phyloP scores from a whole-genome alignment of 2,329 filamentous ascomycete genomes.

The Polytolypa hystricis region DNA sequence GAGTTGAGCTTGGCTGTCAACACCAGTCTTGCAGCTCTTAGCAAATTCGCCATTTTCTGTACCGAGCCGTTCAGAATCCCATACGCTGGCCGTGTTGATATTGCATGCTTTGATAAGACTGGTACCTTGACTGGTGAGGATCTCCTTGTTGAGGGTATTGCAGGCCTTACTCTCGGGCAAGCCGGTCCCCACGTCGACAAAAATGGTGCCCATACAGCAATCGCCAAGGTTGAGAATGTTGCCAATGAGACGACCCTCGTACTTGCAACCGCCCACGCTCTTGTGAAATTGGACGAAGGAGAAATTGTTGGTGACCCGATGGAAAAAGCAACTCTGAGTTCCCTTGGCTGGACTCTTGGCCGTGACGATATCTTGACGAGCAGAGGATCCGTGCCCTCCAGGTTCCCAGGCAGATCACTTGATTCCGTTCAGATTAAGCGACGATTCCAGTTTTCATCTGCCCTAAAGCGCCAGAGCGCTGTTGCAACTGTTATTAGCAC shows the following conservation, averaged over 20 bases:
- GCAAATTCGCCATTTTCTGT: slow-evolving; percentile 94
- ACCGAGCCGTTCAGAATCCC: slow-evolving; percentile 98
- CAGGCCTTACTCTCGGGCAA: slow-evolving; percentile 67
- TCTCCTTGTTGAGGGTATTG: slow-evolving; percentile 91
- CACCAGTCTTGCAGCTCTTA: slow-evolving; percentile 86
- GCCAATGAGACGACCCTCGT: slow-evolving; percentile 80
- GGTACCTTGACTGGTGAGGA: slow-evolving; percentile 95
- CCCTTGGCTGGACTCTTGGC: slow-evolving; percentile 87
- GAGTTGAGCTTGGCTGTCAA: slow-evolving; percentile 95
- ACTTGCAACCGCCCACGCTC: slow-evolving; percentile 83
- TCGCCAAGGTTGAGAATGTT: slow-evolving; percentile 59
- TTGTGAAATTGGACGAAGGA: slow-evolving; percentile 93
- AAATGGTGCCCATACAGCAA: slow-evolving; percentile 71
- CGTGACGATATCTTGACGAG: slow-evolving; percentile 73
- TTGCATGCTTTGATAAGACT: slow-evolving; percentile 98
- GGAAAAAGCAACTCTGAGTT: slow-evolving; percentile 88
- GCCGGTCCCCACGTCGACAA: slow-evolving; percentile 55
- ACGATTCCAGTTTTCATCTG: slow-evolving; percentile 95
- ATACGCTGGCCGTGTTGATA: slow-evolving; percentile 85
- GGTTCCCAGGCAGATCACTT: slow-evolving; percentile 34
- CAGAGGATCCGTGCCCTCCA: slow-evolving; percentile 38
- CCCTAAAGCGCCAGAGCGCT: slow-evolving; percentile 90
- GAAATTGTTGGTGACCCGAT: slow-evolving; percentile 97
- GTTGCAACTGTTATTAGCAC: slow-evolving; percentile 69
- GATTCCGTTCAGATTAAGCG: slow-evolving; percentile 90